Evolutionary conservation across 108 stramenopile genomes (phyloP).

Genomic region (Chaetoceros muelleri): DNA sequence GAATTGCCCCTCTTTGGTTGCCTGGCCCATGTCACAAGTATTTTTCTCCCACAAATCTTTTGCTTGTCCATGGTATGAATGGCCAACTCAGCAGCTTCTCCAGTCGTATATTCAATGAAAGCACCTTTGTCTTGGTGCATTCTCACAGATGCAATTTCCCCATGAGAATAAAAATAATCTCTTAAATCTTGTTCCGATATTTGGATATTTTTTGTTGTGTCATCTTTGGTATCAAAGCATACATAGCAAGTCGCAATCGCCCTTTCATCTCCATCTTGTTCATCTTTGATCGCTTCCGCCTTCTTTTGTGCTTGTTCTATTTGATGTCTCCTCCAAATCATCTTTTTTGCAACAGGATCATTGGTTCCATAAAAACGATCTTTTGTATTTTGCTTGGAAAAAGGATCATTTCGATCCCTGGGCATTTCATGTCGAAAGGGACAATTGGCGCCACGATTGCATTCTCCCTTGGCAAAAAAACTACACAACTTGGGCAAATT

Average conservation of each 20-base stretch:
- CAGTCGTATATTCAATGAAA: slow-evolving; percentile 87
- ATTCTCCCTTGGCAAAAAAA: slow-evolving; percentile 93
- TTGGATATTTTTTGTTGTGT: slow-evolving; percentile 33
- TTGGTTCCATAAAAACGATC: slow-evolving; percentile 90
- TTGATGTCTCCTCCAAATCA: slow-evolving; percentile 46
- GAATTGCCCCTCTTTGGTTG: slow-evolving; percentile 73
- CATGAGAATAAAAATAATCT: slow-evolving; percentile 75
- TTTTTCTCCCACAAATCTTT: slow-evolving; percentile 36
- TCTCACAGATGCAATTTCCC: slow-evolving; percentile 73
- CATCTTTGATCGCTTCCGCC: slow-evolving; percentile 44
- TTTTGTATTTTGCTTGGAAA: slow-evolving; percentile 90
- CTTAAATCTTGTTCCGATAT: slow-evolving; percentile 55
- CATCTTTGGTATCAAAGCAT: slow-evolving; percentile 60
- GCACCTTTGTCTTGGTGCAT: slow-evolving; percentile 66
- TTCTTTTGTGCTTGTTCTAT: slow-evolving; percentile 38
- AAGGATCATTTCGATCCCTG: slow-evolving; percentile 81
- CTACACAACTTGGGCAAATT: slow-evolving; percentile 93
- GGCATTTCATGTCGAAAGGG: slow-evolving; percentile 98
- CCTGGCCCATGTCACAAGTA: slow-evolving; percentile 75
- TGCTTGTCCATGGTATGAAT: slow-evolving; percentile 60
- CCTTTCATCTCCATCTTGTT: slow-evolving; percentile 54
- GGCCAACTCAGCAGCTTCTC: slow-evolving; percentile 75
- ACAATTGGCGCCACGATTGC: slow-evolving; percentile 87
- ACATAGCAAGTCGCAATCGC: slow-evolving; percentile 67
- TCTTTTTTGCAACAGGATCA: slow-evolving; percentile 85